Base-by-base conservation (phyloP, 2,329 filamentous ascomycete genomes). In the Fusarium guadeloupense region DNA sequence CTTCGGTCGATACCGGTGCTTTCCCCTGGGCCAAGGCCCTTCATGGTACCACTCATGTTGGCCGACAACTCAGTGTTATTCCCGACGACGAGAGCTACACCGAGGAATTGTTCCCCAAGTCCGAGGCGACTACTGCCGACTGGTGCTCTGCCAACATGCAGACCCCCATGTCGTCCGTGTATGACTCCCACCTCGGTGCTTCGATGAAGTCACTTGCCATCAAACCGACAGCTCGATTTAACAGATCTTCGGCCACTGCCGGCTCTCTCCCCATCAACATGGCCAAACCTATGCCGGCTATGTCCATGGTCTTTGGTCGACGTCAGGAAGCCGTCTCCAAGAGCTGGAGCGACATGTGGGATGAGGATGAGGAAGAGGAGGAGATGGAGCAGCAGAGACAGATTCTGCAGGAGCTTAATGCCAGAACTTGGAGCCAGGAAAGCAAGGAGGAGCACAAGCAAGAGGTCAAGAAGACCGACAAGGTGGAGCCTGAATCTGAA, bases 281-380 rank as follows among this genome's bases (percentile, higher is more conserved):
- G 77, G 90, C 90, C 13, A 87, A 95, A 72, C 89, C 92, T 1
- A 82, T 86, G 61, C 84, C 89, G 48, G 88, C 91, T 59, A 89
- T 94, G 83, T 88, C 91, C 5, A 85, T 89, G 72, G 86, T 94
- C 44, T 94, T 96, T 73, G 91, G 91, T 45, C 88, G 88, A 71
- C 87, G 90, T 73, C 85, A 87, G 61, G 90, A 94, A 39, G 81
- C 85, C 41, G 91, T 96, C 41, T 97, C 95, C 52, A 98, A 98
- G 89, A 98, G 95, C 81, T 99, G 95, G 95, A 97, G 93, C 71
- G 95, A 99, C 75, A 87, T 98, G 75, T 97, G 93, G 89, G 94
- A 98, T 55, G 94, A 98, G 75, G 94, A 98, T 48, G 80, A 82
- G 39, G 93, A 90, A 63, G 87, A 90, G 61, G 85, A 89, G 69